phyloP scores from a whole-genome alignment of 345 rosid species.

The Atalantia buxifolia region DNA sequence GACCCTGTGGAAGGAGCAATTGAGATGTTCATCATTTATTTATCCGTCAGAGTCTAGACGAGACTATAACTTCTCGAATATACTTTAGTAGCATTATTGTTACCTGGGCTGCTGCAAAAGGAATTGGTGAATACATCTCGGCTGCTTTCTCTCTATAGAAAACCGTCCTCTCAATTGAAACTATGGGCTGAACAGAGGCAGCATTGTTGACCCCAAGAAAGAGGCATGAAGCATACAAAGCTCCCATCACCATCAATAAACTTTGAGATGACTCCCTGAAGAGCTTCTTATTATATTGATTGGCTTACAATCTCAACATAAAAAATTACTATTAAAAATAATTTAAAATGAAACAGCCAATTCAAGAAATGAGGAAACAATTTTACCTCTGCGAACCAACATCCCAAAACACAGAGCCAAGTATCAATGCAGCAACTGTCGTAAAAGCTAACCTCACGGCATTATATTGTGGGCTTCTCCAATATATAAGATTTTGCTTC shows the following conservation, averaged over 20 bases:
- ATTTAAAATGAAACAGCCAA: too few relatives aligned
- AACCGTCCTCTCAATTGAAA: conserved; percentile 83
- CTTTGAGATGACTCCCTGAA: conserved; percentile 52
- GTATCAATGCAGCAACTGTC: conserved; percentile 47
- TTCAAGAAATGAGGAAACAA: neutral
- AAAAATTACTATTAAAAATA: neutral
- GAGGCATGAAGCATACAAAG: conserved; percentile 68
- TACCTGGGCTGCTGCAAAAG: conserved; percentile 84
- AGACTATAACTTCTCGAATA: neutral
- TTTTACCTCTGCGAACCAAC: conserved; percentile 56
- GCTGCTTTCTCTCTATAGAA: conserved; percentile 92
- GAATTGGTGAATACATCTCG: conserved; percentile 68
- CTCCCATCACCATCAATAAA: conserved; percentile 68
- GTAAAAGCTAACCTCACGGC: conserved; percentile 66
- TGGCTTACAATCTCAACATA: neutral
- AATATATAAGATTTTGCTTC: conserved; percentile 88
- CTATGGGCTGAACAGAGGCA: conserved; percentile 72
- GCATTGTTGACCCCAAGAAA: conserved; percentile 88
- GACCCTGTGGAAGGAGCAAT: conserved; percentile 38
- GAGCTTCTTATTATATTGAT: neutral
- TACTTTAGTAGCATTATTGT: neutral
- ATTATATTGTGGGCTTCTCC: conserved; percentile 91
- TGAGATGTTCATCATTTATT: neutral
- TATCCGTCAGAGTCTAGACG: neutral
- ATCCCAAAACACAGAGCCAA: conserved; percentile 81